Evolutionary conservation across 306 rosid genomes (phyloP).

Genomic region (Rosa multiflora): DNA sequence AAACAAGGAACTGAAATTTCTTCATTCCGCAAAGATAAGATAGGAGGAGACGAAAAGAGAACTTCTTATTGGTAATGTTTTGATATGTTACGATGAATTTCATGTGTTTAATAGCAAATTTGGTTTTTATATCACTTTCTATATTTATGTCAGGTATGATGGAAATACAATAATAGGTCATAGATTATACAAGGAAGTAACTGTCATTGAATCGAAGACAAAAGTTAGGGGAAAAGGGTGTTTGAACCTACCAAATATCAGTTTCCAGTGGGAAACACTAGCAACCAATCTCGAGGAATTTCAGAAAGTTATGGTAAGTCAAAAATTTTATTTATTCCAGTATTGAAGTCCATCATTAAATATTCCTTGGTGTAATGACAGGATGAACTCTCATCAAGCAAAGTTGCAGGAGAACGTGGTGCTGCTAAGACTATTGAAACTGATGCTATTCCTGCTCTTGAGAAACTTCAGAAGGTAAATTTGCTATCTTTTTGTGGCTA

Average conservation of each 20-base stretch:
- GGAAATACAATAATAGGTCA: constrained; percentile 57
- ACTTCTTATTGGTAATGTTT: constrained; percentile 65
- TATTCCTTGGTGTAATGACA: constrained; percentile 36
- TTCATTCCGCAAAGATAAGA: constrained; percentile 60
- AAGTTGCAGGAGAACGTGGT: constrained; percentile 40
- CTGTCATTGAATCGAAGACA: constrained; percentile 35
- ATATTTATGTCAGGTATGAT: constrained; percentile 64
- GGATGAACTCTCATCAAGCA: constrained; percentile 65
- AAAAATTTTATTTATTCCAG: constrained; percentile 7
- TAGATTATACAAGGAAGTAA: constrained; percentile 60
- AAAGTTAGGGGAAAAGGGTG: constrained; percentile 37
- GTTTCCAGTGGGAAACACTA: constrained; percentile 75
- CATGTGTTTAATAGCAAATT: constrained; percentile 9
- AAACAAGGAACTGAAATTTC: constrained; percentile 71
- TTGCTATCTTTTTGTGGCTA: constrained; percentile 8
- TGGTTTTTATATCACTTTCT: constrained; percentile 20
- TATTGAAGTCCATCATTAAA: constrained; percentile 6
- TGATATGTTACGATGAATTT: constrained; percentile 7
- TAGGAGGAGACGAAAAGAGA: constrained; percentile 59
- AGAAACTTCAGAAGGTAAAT: constrained; percentile 61
- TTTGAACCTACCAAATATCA: constrained; percentile 39
- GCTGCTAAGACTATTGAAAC: constrained; percentile 53
- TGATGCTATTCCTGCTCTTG: constrained; percentile 69
- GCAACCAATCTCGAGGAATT: constrained; percentile 74
- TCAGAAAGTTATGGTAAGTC: constrained; percentile 61